Evolutionary conservation across 305 asterid species (phyloP).

Genomic region (Fraxinus paxiana): DNA sequence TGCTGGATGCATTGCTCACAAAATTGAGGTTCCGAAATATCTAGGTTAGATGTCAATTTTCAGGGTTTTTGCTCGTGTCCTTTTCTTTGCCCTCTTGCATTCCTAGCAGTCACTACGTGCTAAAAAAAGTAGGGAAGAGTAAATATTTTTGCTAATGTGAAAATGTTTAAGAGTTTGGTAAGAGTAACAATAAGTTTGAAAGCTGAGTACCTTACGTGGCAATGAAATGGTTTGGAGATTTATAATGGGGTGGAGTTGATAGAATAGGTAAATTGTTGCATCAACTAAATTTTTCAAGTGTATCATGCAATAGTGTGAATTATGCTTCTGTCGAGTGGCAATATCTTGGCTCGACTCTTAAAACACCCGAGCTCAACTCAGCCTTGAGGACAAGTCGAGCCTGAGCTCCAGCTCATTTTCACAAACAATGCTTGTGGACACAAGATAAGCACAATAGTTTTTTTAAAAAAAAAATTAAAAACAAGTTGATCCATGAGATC

Average conservation of each 20-base stretch:
- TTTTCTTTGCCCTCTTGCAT: neutral
- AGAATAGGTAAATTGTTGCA: neutral
- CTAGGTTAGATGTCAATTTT: neutral
- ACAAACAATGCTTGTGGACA: neutral
- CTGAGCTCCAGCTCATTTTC: neutral
- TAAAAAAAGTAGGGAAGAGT: neutral
- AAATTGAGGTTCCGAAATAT: neutral
- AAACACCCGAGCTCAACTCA: neutral
- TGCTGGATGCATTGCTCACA: neutral
- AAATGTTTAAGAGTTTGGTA: neutral
- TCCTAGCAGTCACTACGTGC: neutral
- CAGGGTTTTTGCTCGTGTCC: neutral
- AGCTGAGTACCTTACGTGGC: neutral
- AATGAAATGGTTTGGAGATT: neutral
- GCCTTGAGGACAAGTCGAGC: neutral
- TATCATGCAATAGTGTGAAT: neutral
- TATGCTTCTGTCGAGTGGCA: neutral
- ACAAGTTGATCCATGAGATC: neutral
- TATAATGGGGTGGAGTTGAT: neutral
- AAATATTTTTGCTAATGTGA: neutral
- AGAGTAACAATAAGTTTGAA: neutral
- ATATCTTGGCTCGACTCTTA: neutral
- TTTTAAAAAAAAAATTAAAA: neutral
- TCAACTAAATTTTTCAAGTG: neutral
- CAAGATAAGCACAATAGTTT: neutral